Percentiles rank a stretch among this genome's conserved stretches.
Conservation (phyloP, 2,329 filamentous ascomycete genomes). For the Coleophoma crateriformis region DNA sequence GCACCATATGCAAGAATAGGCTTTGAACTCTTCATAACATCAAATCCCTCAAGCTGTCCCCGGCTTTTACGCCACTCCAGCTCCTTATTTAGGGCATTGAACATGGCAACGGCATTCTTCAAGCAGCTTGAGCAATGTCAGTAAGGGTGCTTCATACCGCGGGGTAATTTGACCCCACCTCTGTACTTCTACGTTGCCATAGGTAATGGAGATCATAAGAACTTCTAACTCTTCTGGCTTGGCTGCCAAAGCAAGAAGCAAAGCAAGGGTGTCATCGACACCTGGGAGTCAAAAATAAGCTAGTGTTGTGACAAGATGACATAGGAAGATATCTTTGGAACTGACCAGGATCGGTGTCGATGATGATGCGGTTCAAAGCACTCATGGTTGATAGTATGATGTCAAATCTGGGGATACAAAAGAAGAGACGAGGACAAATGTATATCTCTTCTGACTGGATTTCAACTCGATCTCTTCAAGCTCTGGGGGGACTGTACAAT, state of each 20-base stretch:
- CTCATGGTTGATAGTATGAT: constrained; percentile 41
- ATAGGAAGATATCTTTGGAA: background rate
- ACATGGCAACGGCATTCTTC: constrained; percentile 82
- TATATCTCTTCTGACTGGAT: background rate
- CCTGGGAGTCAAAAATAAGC: constrained; percentile 39
- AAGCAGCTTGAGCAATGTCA: constrained; percentile 56
- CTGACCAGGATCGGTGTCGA: constrained; percentile 87
- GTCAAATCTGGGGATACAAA: background rate
- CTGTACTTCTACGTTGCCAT: constrained; percentile 85
- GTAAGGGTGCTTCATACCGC: background rate
- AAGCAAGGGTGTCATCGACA: constrained; percentile 84
- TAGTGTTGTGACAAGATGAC: constrained; percentile 1
- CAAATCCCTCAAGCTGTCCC: constrained; percentile 65
- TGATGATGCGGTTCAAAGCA: constrained; percentile 74
- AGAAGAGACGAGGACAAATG: background rate
- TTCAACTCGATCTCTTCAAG: background rate
- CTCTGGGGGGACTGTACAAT: background rate
- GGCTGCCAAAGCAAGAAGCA: constrained; percentile 80
- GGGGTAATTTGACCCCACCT: constrained; percentile 44
- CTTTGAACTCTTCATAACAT: constrained; percentile 64
- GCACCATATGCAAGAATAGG: constrained; percentile 85
- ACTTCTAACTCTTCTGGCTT: constrained; percentile 81
- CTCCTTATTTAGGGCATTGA: constrained; percentile 89
- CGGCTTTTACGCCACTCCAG: constrained; percentile 71
- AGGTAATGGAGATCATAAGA: constrained; percentile 80